These are phyloP conservation scores for Eimeria praecox DNA, from an alignment of 169 alveolate genomes.

Conservation along the genomic window DNA sequence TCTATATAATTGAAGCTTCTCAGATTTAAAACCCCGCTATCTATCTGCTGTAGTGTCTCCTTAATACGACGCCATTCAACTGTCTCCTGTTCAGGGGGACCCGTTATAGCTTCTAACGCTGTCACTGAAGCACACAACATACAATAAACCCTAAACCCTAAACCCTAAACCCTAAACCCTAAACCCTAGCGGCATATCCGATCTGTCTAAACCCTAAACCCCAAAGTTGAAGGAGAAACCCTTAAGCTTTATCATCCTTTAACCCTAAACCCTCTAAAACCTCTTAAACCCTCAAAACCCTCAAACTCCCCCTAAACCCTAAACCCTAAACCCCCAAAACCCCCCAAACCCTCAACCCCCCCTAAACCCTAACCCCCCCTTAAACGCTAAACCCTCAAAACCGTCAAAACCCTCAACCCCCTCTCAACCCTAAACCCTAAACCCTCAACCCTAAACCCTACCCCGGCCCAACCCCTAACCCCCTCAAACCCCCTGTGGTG, in stretches of 20 bases:
- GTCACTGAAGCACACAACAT: background rate
- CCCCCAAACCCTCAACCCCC: background rate
- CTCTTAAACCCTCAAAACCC: background rate
- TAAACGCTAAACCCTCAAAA: constrained; percentile 1
- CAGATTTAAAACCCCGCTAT: background rate
- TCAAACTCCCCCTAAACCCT: no score
- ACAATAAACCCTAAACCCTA: constrained; percentile 25
- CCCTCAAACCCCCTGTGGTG: background rate
- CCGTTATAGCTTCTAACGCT: constrained; percentile 5
- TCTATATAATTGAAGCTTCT: background rate
- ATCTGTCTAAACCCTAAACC: no score
- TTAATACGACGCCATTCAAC: background rate
- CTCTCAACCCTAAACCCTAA: no score
- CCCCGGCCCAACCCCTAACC: no score
- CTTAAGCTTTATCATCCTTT: no score
- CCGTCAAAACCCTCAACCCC: no score
- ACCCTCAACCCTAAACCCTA: background rate
- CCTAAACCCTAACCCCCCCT: constrained; percentile 23
- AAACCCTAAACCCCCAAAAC: no score
- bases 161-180: constrained; percentile 38
- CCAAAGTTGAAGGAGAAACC: no score
- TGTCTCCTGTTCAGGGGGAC: background rate
- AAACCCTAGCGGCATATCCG: background rate
- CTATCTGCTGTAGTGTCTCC: background rate
- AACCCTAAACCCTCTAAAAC: background rate